phyloP scores from a whole-genome alignment of 192 early-diverging fungal species.

The Coemansia nantahalensis region DNA sequence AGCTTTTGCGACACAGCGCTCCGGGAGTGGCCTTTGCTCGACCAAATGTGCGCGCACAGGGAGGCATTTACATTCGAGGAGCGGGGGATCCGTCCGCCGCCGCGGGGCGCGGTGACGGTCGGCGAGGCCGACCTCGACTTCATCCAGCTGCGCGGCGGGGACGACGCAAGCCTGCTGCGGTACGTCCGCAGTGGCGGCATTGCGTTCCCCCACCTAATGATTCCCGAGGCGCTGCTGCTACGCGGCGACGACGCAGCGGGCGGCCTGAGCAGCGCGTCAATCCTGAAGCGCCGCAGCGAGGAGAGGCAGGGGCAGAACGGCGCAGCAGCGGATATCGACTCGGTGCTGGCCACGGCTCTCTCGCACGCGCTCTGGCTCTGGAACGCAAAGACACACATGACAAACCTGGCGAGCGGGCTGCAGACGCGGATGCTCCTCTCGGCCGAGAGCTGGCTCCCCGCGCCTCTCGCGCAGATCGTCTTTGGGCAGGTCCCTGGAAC shows the following conservation, averaged over 20 bases:
- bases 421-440: conserved; percentile 14
- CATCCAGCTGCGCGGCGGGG: conserved; percentile 32
- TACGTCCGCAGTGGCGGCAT: conserved; percentile 47
- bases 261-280: neutral
- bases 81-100: conserved; percentile 41
- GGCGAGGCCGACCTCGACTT: conserved; percentile 48
- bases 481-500: conserved; percentile 31
- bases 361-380: conserved; percentile 33
- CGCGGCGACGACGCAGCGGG: neutral
- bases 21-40: conserved; percentile 5
- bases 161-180: conserved; percentile 34
- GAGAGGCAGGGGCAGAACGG: neutral
- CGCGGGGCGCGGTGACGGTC: conserved; percentile 35
- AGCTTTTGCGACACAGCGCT: neutral
- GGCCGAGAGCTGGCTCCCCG: conserved; percentile 40
- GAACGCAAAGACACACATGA: conserved; percentile 38
- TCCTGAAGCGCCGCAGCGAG: neutral
- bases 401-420: neutral
- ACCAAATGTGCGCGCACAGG: conserved; percentile 24
- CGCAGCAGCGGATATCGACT: neutral
- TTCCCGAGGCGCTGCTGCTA: conserved; percentile 40
- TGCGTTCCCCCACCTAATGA: conserved; percentile 54
- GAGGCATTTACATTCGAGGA: conserved; percentile 29
- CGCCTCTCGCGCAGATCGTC: conserved; percentile 13
- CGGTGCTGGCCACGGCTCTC: conserved; percentile 4